Evolutionary conservation across 2,329 filamentous ascomycete species (phyloP), one percentile per base, ranked within the genome.

Genomic region (Chaetomium sp.): DNA sequence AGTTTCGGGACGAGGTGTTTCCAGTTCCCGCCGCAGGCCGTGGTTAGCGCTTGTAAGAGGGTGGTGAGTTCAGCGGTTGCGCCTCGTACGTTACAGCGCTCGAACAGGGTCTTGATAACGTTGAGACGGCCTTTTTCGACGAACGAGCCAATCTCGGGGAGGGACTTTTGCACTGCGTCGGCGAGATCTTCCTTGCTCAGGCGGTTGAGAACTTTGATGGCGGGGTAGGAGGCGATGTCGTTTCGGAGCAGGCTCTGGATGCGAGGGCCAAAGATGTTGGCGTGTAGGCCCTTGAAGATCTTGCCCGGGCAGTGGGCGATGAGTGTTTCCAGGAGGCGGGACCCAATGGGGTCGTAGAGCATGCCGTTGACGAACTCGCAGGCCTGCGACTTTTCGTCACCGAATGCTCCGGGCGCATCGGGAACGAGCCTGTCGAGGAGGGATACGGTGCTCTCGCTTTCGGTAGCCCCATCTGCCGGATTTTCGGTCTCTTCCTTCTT

Each of bases 271-370:
- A 97, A 88, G 61, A 91, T 82, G 62, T 86, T 85, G 56, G 80
- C 83, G 72, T 95, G 92, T 5, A 99, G 78, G 11, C 84, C 81
- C 71, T 96, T 96, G 81, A 97, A 99, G 37, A 91, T 74, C 71
- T 94, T 96, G 44, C 89, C 91, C 0, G 94, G 91, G 12, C 86
- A 84, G 67, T 87, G 80, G 33, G 85, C 81, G 60, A 96, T 82
- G 60, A 99, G 86, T 0, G 86, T 89, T 73, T 99, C 94, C 27
- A 97, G 78, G 1, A 99, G 78, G 45, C 92, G 86, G 3, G 92
- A 96, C 12, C 94, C 94, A 51, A 97, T 86, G 1, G 87, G 79
- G 67, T 97, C 91, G 70, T 96, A 97, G 33, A 96, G 77, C 67
- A 97, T 81, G 54, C 88, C 85, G 65, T 88, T 91, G 68, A 97